Percentiles rank a stretch among this genome's conserved stretches.
These are phyloP conservation scores for Ophiostoma piceae DNA, from an alignment of 2,329 filamentous ascomycete genomes.

Conservation along the genomic window DNA sequence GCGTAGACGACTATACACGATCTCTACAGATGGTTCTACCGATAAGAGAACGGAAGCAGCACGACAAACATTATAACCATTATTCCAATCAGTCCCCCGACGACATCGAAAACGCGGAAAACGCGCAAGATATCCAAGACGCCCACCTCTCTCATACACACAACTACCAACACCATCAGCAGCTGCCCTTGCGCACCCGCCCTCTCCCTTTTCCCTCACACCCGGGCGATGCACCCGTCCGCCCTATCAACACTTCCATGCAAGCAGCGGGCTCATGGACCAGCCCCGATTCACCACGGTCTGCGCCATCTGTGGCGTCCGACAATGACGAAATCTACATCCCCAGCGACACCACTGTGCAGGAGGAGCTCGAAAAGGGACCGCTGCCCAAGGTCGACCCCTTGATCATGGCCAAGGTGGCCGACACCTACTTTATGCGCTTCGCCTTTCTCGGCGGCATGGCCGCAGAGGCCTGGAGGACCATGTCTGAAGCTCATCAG, in stretches of 20 bases:
- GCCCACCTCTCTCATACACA: conserved; percentile 13
- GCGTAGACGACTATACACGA: conserved; percentile 26
- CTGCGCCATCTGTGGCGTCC: conserved; percentile 7
- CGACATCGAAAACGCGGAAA: neutral
- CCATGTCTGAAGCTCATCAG: neutral
- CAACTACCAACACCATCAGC: conserved; percentile 19
- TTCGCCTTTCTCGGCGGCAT: conserved; percentile 24
- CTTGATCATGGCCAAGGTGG: conserved; percentile 28
- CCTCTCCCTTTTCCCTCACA: neutral
- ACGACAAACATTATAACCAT: conserved; percentile 1
- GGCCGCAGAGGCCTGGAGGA: conserved; percentile 22
- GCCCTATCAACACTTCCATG: conserved; percentile 14
- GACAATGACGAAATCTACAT: conserved; percentile 22
- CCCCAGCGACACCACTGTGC: conserved; percentile 31
- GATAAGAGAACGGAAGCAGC: conserved; percentile 9
- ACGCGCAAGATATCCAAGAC: neutral
- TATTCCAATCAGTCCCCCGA: neutral
- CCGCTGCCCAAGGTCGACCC: conserved; percentile 27
- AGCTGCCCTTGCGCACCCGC: conserved; percentile 19
- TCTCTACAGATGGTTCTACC: conserved; percentile 24
- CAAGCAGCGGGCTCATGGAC: conserved; percentile 18
- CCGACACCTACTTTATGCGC: conserved; percentile 27
- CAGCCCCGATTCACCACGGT: conserved; percentile 20
- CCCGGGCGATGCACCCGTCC: neutral
- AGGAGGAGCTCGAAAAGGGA: conserved; percentile 28